Base-by-base conservation (phyloP, 2,329 filamentous ascomycete species). In the Parastagonospora nodorum region DNA sequence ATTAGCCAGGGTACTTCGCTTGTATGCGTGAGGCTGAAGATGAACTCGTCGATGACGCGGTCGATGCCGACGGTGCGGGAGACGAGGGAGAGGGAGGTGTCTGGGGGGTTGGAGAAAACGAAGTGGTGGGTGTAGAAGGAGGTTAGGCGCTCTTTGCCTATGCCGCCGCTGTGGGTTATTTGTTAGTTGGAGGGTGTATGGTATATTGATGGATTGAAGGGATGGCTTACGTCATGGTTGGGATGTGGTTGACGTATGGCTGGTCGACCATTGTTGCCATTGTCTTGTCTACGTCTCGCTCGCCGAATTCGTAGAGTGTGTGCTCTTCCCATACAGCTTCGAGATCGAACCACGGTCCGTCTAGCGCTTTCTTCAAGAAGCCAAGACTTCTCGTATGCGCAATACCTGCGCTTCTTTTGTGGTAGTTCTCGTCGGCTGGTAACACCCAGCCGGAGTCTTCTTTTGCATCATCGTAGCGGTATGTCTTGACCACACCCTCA, bases 231-330 rank as follows among this genome's bases (percentile, higher is more conserved):
- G 80, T 76, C 62, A 86, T 79, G 0, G 88, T 90, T 0, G 88
- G 86, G 2, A 91, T 78, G 65, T 92, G 87, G 65, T 92, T 92
- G 1, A 92, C 88, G 63, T 92, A 91, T 1, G 88, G 89, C 68
- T 90, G 84, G 41, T 86, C 79, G 1, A 91, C 88, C 88, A 92
- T 92, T 0, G 88, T 92, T n/a, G 79, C 80, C 88, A 92, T 92
- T 0, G 88, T 92, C 57, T 84, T 82, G 54, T 84, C 84, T 0
- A 90, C 88, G 2, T 83, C 84, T 9, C 88, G 80, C 48, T 86
- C 83, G 1, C 72, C 83, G 67, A 92, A 92, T 66, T 92, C 88
- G 59, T 82, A 88, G 37, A 80, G 80, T 0, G 86, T 88, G 67
- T 93, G 88, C 70, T 92, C 88, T 7, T 91, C 88, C 89, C 89